Evolutionary conservation across 208 protist species (phyloP).

Genomic region (Leishmania lainsoni): DNA sequence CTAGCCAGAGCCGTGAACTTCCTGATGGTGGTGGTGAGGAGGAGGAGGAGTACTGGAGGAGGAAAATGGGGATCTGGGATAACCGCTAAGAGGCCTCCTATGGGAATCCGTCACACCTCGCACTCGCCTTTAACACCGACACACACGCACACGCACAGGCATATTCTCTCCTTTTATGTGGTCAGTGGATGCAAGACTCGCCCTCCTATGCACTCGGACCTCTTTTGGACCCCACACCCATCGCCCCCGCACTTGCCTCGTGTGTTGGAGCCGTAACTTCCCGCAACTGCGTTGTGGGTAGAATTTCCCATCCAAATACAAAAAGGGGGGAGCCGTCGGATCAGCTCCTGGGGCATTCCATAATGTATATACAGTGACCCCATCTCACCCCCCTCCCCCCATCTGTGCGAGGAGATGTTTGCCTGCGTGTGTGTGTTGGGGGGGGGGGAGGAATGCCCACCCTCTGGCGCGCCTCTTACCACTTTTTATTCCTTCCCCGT

Average conservation of each 20-base stretch:
- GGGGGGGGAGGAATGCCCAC: too few species aligned
- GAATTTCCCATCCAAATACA: background rate
- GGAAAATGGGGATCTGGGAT: background rate
- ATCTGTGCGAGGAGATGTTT: too few species aligned
- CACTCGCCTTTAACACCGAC: background rate
- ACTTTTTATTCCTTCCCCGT: background rate
- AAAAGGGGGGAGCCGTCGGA: background rate
- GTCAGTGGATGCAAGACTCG: background rate
- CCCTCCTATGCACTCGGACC: too few species aligned
- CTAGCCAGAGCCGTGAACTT: background rate
- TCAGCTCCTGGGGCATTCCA: background rate
- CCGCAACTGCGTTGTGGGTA: background rate
- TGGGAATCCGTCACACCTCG: background rate
- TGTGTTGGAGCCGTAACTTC: background rate
- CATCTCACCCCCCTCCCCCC: too few species aligned
- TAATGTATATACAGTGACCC: too few species aligned
- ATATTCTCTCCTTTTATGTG: background rate
- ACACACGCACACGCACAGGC: background rate
- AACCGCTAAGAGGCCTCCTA: background rate
- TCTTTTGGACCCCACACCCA: background rate
- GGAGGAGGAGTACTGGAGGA: background rate
- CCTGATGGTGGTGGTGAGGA: background rate
- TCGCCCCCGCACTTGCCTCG: background rate
- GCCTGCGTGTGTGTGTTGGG: too few species aligned
- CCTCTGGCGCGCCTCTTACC: background rate